Evolutionary conservation across 1,139 yeast species (phyloP).

Genomic region (Debaryomyces sp.): DNA sequence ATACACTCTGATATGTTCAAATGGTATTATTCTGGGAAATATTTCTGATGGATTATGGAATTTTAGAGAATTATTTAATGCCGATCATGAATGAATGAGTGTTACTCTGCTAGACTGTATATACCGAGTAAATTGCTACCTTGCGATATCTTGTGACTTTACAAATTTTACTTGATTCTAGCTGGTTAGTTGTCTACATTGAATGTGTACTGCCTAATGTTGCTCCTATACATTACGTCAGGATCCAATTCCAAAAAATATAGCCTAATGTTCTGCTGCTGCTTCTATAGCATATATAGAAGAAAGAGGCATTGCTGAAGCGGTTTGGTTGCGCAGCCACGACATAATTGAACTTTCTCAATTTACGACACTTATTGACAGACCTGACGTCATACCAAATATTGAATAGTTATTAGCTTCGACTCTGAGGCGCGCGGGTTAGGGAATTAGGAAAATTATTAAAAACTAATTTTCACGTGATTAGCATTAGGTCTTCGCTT

Average conservation of each 20-base stretch:
- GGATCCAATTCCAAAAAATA: not conserved
- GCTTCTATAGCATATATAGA: not conserved
- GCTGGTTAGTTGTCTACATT: not conserved
- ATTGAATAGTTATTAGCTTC: not conserved
- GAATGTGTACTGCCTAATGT: not conserved
- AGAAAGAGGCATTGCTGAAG: not conserved
- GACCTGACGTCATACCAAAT: not conserved
- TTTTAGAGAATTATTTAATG: not conserved
- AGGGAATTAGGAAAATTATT: too few relatives aligned
- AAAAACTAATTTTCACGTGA: not conserved
- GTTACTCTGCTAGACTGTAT: constrained; percentile 1
- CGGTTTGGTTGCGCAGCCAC: not conserved
- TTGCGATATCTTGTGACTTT: not conserved
- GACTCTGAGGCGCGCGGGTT: not conserved
- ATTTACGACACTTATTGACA: not conserved
- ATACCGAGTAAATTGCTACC: constrained; percentile 3
- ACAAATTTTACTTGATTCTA: not conserved
- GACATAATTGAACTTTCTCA: not conserved
- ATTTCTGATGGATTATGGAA: not conserved
- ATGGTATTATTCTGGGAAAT: not conserved
- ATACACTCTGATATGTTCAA: not conserved
- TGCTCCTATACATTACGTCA: not conserved
- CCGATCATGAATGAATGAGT: not conserved
- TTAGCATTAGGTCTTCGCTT: not conserved
- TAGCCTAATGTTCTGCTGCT: not conserved